A percentile compares a stretch with the other conserved stretches of the same genome.
These are phyloP conservation scores for Aciculosporium take DNA, from an alignment of 2,329 filamentous ascomycete genomes.

Conservation along the genomic window DNA sequence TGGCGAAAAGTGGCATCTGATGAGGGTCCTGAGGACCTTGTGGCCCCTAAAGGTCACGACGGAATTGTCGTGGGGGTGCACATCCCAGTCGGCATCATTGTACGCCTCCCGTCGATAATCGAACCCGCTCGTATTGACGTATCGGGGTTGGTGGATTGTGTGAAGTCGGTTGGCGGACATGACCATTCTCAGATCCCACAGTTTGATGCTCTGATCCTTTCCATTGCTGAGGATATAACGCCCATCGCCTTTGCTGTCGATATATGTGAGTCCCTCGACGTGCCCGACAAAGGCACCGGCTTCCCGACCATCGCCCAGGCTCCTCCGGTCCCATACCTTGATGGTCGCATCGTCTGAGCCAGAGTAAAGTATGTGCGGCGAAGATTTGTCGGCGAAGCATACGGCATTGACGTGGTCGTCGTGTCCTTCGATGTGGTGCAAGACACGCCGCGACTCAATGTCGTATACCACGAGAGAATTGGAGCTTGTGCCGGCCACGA, in stretches of 20 bases:
- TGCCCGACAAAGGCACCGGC: constrained; percentile 54
- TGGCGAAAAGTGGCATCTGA: constrained; percentile 90
- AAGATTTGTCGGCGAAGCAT: constrained; percentile 78
- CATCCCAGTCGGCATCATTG: constrained; percentile 44
- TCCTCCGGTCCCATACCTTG: constrained; percentile 91
- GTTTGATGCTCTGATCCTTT: constrained; percentile 93
- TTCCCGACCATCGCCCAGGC: constrained; percentile 69
- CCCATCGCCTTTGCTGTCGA: constrained; percentile 56
- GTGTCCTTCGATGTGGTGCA: constrained; percentile 67
- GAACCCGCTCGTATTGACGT: constrained; percentile 43
- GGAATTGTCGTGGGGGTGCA: constrained; percentile 70
- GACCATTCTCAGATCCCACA: constrained; percentile 90
- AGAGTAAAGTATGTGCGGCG: constrained; percentile 88
- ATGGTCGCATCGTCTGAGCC: constrained; percentile 89
- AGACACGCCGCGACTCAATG: constrained; percentile 62
- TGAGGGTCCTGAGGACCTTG: constrained; percentile 74
- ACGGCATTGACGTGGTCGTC: constrained; percentile 89
- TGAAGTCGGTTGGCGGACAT: constrained; percentile 55
- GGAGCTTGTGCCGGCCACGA: constrained; percentile 77
- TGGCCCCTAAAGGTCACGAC: constrained; percentile 90
- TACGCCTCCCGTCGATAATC: constrained; percentile 62
- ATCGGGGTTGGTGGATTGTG: constrained; percentile 37
- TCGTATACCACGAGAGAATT: constrained; percentile 80
- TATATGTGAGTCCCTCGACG: constrained; percentile 51
- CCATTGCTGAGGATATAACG: constrained; percentile 83